Evolutionary conservation across 352 stramenopile genomes (phyloP).

Genomic region (Saprolegnia parasitica): DNA sequence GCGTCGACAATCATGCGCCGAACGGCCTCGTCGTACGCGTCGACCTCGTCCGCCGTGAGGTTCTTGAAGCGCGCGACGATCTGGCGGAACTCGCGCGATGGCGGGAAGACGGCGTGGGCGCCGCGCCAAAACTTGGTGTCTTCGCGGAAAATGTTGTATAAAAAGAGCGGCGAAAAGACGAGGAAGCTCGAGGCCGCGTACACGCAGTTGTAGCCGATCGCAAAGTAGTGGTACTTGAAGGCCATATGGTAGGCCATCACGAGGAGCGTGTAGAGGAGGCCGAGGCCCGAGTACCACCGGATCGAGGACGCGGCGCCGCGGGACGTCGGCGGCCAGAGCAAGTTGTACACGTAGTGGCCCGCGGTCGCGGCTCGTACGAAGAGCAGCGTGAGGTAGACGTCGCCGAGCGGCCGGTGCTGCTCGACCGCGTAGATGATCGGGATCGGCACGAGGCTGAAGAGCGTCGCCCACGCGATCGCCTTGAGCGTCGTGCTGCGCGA

Average conservation of each 20-base stretch:
- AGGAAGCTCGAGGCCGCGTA: not conserved
- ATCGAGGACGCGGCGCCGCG: not conserved
- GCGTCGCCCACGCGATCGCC: not conserved
- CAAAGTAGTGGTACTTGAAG: conserved; percentile 16
- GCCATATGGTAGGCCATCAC: not conserved
- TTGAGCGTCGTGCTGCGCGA: not conserved
- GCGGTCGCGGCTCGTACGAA: not conserved
- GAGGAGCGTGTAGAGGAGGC: conserved; percentile 4
- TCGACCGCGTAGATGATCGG: conserved; percentile 10
- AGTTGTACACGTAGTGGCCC: conserved; percentile 3
- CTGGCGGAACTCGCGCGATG: not conserved
- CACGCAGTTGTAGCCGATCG: conserved; percentile 5
- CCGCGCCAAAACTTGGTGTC: conserved; percentile 4
- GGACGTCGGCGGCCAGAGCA: conserved; percentile 1
- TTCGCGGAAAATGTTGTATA: conserved; percentile 12
- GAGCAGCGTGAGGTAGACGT: not conserved
- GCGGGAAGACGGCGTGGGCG: not conserved
- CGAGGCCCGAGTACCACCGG: not conserved
- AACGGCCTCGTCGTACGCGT: not conserved
- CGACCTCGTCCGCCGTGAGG: not conserved
- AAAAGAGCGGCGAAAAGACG: not conserved
- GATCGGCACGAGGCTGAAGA: not conserved
- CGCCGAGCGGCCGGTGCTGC: not conserved
- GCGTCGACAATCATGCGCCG: not conserved
- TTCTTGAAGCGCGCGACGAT: not conserved